Conservation (phyloP, 208 protist genomes). For the Trichomonas vaginalis region DNA sequence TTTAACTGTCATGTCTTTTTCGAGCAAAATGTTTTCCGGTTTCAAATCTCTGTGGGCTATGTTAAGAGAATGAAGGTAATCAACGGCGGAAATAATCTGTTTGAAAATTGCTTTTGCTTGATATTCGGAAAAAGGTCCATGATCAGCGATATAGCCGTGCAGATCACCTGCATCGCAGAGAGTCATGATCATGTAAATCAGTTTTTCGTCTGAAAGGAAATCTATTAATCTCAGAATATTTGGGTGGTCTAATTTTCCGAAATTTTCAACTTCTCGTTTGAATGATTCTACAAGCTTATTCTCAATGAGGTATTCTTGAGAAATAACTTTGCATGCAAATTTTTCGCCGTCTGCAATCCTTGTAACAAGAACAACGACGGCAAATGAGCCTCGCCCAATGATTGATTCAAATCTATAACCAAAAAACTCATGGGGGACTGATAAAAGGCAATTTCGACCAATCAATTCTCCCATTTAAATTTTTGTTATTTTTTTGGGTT, state of each 20-base stretch:
- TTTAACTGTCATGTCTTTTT: background rate
- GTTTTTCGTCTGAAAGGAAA: background rate
- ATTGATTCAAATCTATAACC: background rate
- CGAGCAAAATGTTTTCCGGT: background rate
- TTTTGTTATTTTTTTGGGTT: background rate
- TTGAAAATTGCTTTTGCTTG: background rate
- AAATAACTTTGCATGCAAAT: background rate
- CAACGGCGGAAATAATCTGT: background rate
- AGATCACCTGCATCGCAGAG: background rate
- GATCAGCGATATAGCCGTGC: background rate
- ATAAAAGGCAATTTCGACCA: background rate
- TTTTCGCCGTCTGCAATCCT: background rate
- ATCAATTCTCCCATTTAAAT: background rate
- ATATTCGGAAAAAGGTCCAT: background rate
- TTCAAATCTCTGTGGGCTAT: background rate
- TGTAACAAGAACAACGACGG: background rate
- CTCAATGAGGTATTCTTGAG: background rate
- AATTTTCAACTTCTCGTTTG: background rate
- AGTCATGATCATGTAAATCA: background rate
- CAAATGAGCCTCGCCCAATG: background rate
- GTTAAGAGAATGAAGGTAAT: background rate
- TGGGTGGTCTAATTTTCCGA: background rate
- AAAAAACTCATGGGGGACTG: background rate
- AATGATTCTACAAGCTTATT: background rate
- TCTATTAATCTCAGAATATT: background rate